Evolutionary conservation across 2,329 filamentous ascomycete genomes (phyloP).

Genomic region (Phoma herbarum): DNA sequence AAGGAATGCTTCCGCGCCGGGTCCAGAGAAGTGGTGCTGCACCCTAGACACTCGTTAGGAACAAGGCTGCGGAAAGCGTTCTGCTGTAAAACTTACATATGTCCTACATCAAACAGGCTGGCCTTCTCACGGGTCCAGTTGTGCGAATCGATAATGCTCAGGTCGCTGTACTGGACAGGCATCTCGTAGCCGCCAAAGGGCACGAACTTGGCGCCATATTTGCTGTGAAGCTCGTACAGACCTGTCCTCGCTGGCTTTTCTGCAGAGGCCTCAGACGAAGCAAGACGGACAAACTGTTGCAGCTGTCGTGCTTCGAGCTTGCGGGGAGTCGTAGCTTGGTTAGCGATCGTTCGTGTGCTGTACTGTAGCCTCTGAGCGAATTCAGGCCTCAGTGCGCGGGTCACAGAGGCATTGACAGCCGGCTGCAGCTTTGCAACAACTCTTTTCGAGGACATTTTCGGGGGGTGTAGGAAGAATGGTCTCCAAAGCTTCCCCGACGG

Average conservation of each 20-base stretch:
- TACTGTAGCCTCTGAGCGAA: slow-evolving; percentile 24
- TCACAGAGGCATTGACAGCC: slow-evolving; percentile 36
- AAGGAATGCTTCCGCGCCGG: slow-evolving; percentile 81
- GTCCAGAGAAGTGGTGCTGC: slow-evolving; percentile 84
- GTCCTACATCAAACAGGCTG: slow-evolving; percentile 93
- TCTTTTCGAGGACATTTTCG: slow-evolving; percentile 45
- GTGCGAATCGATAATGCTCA: slow-evolving; percentile 84
- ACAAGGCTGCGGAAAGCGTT: slow-evolving; percentile 19
- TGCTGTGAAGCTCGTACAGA: slow-evolving; percentile 79
- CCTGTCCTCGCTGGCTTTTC: slow-evolving; percentile 67
- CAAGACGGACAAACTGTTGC: slow-evolving; percentile 36
- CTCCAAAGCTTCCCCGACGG: slow-evolving; percentile 21
- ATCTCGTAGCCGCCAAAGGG: slow-evolving; percentile 94
- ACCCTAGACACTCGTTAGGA: slow-evolving; percentile 56
- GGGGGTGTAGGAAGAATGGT: slow-evolving; percentile 23
- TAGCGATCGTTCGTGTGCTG: slow-evolving; percentile 25
- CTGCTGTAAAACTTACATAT: slow-evolving; percentile 72
- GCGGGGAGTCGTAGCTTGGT: slow-evolving; percentile 39
- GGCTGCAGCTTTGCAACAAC: slow-evolving; percentile 35
- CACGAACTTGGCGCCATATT: slow-evolving; percentile 89
- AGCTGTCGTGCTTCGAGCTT: slow-evolving; percentile 25
- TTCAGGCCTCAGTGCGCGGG: slow-evolving; percentile 26
- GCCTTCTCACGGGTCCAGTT: slow-evolving; percentile 87
- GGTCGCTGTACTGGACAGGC: slow-evolving; percentile 85
- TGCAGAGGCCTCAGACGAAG: slow-evolving; percentile 38